A percentile compares a stretch with the other conserved stretches of the same genome.
Evolutionary conservation across 129 eudicot genomes (phyloP).

Genomic region (Flaveria linearis): DNA sequence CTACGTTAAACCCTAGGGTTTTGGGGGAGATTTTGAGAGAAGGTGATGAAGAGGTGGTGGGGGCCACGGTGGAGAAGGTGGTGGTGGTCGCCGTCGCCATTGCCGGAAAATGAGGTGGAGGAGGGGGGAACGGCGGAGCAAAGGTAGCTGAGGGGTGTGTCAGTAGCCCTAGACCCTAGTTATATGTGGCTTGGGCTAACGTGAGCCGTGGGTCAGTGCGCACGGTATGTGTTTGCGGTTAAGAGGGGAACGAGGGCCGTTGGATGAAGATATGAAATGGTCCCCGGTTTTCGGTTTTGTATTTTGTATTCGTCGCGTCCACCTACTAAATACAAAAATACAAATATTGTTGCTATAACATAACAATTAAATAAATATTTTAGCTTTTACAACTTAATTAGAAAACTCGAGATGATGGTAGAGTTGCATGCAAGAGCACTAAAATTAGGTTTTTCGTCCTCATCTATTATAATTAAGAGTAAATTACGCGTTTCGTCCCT

Average conservation of each 20-base stretch:
- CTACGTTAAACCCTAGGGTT: constrained; percentile 42
- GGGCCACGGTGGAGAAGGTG: constrained; percentile 33
- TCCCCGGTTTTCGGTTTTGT: neutral
- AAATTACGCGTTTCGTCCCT: no score
- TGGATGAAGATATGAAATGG: neutral
- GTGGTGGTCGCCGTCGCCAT: constrained; percentile 17
- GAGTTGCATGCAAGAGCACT: no score
- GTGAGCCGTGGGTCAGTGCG: neutral
- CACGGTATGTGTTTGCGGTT: neutral
- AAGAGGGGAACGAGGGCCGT: neutral
- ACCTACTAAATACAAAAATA: neutral
- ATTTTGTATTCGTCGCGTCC: neutral
- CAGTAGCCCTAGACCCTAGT: constrained; percentile 39
- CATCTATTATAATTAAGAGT: no score
- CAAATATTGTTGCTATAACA: no score
- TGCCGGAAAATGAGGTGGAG: constrained; percentile 8
- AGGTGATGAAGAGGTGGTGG: constrained; percentile 30
- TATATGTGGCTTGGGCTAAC: neutral
- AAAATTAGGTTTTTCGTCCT: no score
- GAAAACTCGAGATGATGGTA: no score
- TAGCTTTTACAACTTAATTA: no score
- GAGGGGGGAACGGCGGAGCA: constrained; percentile 23
- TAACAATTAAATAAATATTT: no score
- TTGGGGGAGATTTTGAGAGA: constrained; percentile 25
- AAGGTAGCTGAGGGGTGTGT: neutral